A percentile compares a stretch with the other conserved stretches of the same genome.
Evolutionary conservation across 2,329 filamentous ascomycete genomes (phyloP).

Genomic region (Cryphonectria carpinicola): DNA sequence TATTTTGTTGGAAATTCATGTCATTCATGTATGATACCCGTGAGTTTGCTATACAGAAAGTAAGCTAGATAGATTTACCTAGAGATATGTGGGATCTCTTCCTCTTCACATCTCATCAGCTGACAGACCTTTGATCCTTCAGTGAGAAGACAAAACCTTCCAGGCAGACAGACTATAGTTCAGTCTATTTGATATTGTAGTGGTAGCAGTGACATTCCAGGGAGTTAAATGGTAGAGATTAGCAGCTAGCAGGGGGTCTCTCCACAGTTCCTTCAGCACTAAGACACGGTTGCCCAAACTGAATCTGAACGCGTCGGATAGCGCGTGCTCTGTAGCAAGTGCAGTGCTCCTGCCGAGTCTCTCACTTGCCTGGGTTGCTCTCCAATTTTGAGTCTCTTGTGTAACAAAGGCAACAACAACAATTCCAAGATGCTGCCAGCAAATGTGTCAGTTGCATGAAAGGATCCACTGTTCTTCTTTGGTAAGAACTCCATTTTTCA

Average conservation of each 20-base stretch:
- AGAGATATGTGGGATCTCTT: background rate
- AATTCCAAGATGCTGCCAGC: background rate
- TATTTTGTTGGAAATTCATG: constrained; percentile 14
- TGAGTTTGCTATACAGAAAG: background rate
- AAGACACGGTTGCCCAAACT: background rate
- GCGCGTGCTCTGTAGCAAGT: background rate
- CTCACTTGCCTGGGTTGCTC: background rate
- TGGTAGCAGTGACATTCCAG: background rate
- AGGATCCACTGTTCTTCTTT: background rate
- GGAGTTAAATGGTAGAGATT: background rate
- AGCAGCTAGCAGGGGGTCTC: background rate
- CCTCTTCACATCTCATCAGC: background rate
- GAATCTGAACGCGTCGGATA: background rate
- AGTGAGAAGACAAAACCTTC: background rate
- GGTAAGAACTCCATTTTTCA: background rate
- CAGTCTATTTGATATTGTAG: background rate
- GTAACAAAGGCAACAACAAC: background rate
- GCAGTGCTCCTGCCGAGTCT: background rate
- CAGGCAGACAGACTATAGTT: background rate
- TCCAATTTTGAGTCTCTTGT: background rate
- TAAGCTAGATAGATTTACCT: background rate
- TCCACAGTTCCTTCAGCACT: background rate
- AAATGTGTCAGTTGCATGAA: background rate
- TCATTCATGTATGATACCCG: constrained; percentile 43
- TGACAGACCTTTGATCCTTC: background rate